phyloP scores from a whole-genome alignment of 768 basidiomycete species.

The Hypholoma sublateritium region DNA sequence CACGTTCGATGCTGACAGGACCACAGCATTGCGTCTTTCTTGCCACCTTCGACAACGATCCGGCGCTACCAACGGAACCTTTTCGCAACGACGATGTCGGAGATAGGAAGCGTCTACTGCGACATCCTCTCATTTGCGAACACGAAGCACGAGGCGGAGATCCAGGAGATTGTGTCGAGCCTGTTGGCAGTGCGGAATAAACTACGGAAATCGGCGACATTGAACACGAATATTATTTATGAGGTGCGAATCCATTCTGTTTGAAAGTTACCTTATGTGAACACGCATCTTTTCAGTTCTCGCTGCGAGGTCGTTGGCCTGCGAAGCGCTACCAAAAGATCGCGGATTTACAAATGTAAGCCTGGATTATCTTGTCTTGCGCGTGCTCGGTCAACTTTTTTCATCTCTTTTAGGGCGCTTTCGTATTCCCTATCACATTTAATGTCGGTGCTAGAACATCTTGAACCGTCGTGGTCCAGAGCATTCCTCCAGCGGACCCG shows the following conservation, averaged over 20 bases:
- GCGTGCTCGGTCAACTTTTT: neutral
- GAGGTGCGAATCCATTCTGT: slow-evolving; percentile 46
- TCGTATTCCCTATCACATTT: slow-evolving; percentile 71
- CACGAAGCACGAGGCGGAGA: slow-evolving; percentile 48
- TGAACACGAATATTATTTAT: slow-evolving; percentile 61
- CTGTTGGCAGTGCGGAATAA: slow-evolving; percentile 77
- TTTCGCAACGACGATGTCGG: slow-evolving; percentile 64
- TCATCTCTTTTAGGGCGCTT: slow-evolving; percentile 50
- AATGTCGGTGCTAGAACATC: slow-evolving; percentile 66
- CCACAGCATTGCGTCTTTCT: slow-evolving; percentile 62
- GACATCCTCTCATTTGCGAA: slow-evolving; percentile 73
- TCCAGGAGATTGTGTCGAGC: slow-evolving; percentile 56
- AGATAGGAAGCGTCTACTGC: slow-evolving; percentile 75
- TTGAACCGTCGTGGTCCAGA: slow-evolving; percentile 75
- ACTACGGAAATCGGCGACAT: slow-evolving; percentile 56
- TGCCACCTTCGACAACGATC: slow-evolving; percentile 76
- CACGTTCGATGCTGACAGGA: neutral
- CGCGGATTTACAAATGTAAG: slow-evolving; percentile 67
- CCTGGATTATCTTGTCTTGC: neutral
- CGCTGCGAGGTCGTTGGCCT: slow-evolving; percentile 78
- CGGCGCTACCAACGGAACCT: slow-evolving; percentile 70
- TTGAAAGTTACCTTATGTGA: slow-evolving; percentile 1
- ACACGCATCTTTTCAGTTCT: slow-evolving; percentile 49
- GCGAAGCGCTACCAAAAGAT: slow-evolving; percentile 72
- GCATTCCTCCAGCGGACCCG: slow-evolving; percentile 76